These are phyloP conservation scores for Phialophora expanda DNA, from an alignment of 2,329 filamentous ascomycete genomes.

Conservation along the genomic window DNA sequence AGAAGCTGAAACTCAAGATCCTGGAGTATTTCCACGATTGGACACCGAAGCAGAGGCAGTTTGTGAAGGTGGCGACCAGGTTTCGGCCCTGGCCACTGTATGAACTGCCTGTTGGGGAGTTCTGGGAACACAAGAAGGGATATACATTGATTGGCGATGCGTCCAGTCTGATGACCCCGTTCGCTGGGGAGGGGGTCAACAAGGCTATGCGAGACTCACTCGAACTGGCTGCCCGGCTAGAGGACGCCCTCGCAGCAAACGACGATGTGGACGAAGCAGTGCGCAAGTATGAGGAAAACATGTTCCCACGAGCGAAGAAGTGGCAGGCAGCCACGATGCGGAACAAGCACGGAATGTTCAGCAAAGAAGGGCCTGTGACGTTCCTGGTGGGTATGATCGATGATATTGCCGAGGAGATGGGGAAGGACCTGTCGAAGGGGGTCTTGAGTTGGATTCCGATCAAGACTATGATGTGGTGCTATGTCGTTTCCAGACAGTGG, in stretches of 20 bases:
- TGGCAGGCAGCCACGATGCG: constrained; percentile 37
- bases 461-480: constrained; percentile 21
- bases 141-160: constrained; percentile 44
- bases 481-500: constrained; percentile 7
- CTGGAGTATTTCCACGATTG: constrained; percentile 38
- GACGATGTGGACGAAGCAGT: constrained; percentile 37
- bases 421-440: constrained; percentile 29
- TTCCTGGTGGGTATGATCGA: constrained; percentile 29
- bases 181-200: constrained; percentile 44
- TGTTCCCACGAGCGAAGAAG: constrained; percentile 39
- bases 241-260: constrained; percentile 26
- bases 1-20: constrained; percentile 33
- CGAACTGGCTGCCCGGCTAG: constrained; percentile 37
- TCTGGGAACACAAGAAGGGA: constrained; percentile 40
- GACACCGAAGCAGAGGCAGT: constrained; percentile 36
- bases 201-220: constrained; percentile 42
- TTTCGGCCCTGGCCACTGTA: constrained; percentile 35
- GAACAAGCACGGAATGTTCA: constrained; percentile 41
- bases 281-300: constrained; percentile 38
- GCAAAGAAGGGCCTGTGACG: constrained; percentile 34
- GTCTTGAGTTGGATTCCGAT: constrained; percentile 30
- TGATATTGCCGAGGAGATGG: constrained; percentile 26
- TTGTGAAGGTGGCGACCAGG: constrained; percentile 36
- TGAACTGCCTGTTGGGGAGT: constrained; percentile 37
- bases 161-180: constrained; percentile 42